A percentile compares a stretch with the other conserved stretches of the same genome.
These are phyloP conservation scores for Euclidium syriacum DNA, from an alignment of 345 rosid genomes.

Conservation along the genomic window DNA sequence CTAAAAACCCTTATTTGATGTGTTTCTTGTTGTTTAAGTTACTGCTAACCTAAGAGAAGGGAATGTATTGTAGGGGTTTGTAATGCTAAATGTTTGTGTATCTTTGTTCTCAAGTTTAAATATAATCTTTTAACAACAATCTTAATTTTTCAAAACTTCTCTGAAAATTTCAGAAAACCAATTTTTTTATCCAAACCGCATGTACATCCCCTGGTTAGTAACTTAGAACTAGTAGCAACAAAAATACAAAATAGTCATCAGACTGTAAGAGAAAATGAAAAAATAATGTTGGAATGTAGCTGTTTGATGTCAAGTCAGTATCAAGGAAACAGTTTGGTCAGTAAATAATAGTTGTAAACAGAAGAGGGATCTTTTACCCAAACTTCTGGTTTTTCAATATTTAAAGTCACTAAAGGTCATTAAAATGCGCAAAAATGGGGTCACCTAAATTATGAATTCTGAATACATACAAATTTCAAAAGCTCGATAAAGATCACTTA, in stretches of 20 bases:
- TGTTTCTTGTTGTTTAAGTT: slow-evolving; percentile 4
- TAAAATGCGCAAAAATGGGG: neutral
- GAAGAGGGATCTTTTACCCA: slow-evolving; percentile 7
- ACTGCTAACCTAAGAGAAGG: neutral
- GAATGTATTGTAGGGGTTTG: slow-evolving; percentile 15
- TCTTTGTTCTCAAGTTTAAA: neutral
- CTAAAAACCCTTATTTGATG: neutral
- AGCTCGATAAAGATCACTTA: neutral
- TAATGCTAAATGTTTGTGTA: neutral
- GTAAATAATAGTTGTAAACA: neutral
- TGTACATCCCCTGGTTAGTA: no score
- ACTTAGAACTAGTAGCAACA: no score
- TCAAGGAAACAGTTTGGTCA: slow-evolving; percentile 11
- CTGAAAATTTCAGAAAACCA: no score
- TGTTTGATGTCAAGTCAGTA: slow-evolving; percentile 23
- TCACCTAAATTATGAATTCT: no score
- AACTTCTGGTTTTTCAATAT: neutral
- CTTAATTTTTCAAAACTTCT: no score
- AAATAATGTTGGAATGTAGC: slow-evolving; percentile 5
- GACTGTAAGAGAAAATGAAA: no score
- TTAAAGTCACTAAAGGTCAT: neutral
- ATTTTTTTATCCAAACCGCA: no score
- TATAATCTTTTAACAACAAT: neutral
- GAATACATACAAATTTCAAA: neutral
- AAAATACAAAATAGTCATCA: no score